These are phyloP conservation scores for Spiraea crenata DNA, from an alignment of 331 rosid species.

Conservation along the genomic window DNA sequence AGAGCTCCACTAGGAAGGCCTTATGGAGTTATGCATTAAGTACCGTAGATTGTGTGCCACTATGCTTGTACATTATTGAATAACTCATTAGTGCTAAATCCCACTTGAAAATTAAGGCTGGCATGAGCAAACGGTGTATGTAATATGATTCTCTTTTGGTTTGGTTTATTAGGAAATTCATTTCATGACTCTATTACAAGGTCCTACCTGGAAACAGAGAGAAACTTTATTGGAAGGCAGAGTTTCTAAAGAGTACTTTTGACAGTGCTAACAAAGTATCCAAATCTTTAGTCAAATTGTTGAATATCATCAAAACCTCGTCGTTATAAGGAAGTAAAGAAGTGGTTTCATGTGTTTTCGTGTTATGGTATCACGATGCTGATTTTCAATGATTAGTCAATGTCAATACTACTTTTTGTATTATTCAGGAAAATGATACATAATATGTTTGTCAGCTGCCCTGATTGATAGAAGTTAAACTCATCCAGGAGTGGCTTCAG, in stretches of 20 bases:
- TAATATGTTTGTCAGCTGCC: slow-evolving; percentile 25
- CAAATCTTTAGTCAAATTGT: no score
- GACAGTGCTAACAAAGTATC: no score
- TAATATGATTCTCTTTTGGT: not conserved
- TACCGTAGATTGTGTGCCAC: not conserved
- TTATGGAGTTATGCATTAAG: not conserved
- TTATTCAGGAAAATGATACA: slow-evolving; percentile 26
- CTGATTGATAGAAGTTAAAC: slow-evolving; percentile 51
- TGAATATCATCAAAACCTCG: not conserved
- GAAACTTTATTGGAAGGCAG: slow-evolving; percentile 9
- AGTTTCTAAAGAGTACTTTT: not conserved
- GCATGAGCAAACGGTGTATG: not conserved
- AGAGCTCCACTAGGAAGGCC: not conserved
- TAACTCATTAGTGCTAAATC: not conserved
- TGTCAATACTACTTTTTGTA: slow-evolving; percentile 15
- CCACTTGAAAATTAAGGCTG: not conserved
- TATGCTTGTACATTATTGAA: not conserved
- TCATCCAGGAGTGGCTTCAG: slow-evolving; percentile 79
- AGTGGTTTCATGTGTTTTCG: slow-evolving; percentile 5
- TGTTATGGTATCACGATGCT: slow-evolving; percentile 9
- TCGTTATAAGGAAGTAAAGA: not conserved
- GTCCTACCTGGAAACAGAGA: not conserved
- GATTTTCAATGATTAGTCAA: slow-evolving; percentile 13
- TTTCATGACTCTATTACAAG: not conserved
- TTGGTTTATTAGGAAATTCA: not conserved